Conservation (phyloP, 805 yeast genomes). For the Pachysolen tannophilus region DNA sequence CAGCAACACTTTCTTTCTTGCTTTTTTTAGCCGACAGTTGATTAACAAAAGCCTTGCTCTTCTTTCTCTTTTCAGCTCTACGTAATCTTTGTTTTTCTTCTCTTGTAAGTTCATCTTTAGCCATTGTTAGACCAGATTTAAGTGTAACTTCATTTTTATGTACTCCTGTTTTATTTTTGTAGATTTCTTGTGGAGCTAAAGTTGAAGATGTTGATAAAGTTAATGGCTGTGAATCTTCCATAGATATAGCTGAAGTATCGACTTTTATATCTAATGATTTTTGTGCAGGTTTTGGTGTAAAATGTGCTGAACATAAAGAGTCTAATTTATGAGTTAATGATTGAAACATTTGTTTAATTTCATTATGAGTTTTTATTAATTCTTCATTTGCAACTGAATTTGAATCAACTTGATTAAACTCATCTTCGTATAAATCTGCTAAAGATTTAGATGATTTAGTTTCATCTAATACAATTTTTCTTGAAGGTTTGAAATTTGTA, state of each 20-base stretch:
- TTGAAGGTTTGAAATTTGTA: constrained; percentile 48
- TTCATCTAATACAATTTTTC: constrained; percentile 64
- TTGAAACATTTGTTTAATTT: constrained; percentile 59
- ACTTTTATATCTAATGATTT: constrained; percentile 76
- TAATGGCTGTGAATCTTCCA: constrained; percentile 97
- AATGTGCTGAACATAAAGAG: constrained; percentile 89
- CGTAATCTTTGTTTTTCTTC: constrained; percentile 84
- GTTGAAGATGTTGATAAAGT: constrained; percentile 64
- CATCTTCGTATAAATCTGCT: constrained; percentile 90
- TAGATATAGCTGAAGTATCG: constrained; percentile 69
- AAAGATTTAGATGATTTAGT: constrained; percentile 79
- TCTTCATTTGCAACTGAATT: constrained; percentile 48
- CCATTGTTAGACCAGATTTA: constrained; percentile 70
- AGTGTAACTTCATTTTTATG: constrained; percentile 56
- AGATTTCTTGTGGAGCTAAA: constrained; percentile 94
- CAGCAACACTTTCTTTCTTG: constrained; percentile 54
- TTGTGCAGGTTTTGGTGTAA: constrained; percentile 83
- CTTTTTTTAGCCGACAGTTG: constrained; percentile 26
- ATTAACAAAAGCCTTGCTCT: constrained; percentile 42
- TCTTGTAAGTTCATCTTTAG: constrained; percentile 73
- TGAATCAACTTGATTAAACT: constrained; percentile 43
- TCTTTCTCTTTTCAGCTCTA: constrained; percentile 79
- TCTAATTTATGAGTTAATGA: constrained; percentile 67
- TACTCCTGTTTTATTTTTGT: constrained; percentile 36
- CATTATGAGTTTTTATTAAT: constrained; percentile 66